Base-by-base conservation (phyloP, 306 rosid species). In the Cicer cuneatum region DNA sequence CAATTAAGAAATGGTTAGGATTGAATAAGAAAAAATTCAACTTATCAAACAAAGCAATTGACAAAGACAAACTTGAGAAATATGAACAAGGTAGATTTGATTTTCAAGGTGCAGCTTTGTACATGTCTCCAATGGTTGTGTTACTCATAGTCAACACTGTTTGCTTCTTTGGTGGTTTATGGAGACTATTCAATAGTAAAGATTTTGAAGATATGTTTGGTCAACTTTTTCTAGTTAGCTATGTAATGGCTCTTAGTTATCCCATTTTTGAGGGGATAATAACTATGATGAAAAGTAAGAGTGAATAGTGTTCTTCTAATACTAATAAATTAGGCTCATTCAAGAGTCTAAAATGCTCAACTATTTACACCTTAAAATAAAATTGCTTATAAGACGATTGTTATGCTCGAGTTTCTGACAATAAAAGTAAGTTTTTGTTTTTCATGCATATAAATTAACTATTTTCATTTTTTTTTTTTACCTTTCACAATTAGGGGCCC, bases 61-160 rank as follows among this genome's bases (percentile, higher is more conserved):
- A 85, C 69, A 76, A 82, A 77, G 89, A 85, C 29, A 85, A 85
- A 24, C 41, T 73, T 2, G 73, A 82, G 51, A 80, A 85, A 72
- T 85, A 85, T 45, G 82, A 85, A 43, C 49, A 82, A 54, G 89
- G 89, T 16, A 85, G n/a, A 63, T 85, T 85, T 29, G 66, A 85
- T 82, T 76, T 85, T 54, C 76, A 85, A 65, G 89, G 89, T 54
- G 89, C 86, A 12, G 85, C 86, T 14, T 3, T 82, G 60, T 78
- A 66, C 68, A 85, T 85, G 89, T 66, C 75, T 57, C 89, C 89
- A 43, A 13, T 85, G 86, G 78, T 73, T 39, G 9, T 79, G 2
- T 47, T 85, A 4, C 84, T 71, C 66, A 3, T 75, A 2, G 63
- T 72, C 40, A 85, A 82, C 81, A 48, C 78, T 53, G 66, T 75